A percentile compares a stretch with the other conserved stretches of the same genome.
phyloP scores from a whole-genome alignment of 305 asterid species.

The Lippia alba region DNA sequence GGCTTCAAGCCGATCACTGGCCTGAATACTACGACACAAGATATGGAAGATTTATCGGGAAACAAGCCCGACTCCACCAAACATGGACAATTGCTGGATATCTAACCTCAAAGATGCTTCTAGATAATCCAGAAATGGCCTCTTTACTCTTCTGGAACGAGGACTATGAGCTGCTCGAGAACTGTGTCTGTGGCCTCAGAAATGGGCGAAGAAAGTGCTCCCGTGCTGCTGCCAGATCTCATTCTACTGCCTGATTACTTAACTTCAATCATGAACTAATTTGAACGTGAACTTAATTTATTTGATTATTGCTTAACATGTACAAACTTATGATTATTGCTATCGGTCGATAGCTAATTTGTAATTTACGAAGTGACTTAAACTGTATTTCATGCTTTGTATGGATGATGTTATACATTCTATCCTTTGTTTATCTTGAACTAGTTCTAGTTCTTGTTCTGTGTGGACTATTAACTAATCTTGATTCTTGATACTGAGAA shows the following conservation, averaged over 20 bases:
- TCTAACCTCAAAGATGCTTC: conserved; percentile 67
- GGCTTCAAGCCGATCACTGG: conserved; percentile 71
- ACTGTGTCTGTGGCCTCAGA: conserved; percentile 69
- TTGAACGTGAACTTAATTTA: not conserved
- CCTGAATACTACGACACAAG: conserved; percentile 85
- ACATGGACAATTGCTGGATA: conserved; percentile 87
- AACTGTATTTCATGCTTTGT: not conserved
- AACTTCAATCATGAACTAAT: not conserved
- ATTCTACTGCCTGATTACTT: conserved; percentile 12
- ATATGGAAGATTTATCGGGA: conserved; percentile 65
- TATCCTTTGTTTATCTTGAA: too few species aligned
- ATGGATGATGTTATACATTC: too few species aligned
- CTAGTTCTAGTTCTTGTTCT: too few species aligned
- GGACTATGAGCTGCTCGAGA: conserved; percentile 76
- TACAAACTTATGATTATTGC: not conserved
- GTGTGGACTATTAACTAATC: too few species aligned
- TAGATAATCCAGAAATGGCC: conserved; percentile 66
- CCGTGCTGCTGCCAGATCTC: conserved; percentile 47
- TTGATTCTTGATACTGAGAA: too few species aligned
- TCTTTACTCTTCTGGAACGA: conserved; percentile 68
- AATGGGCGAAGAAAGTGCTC: conserved; percentile 55
- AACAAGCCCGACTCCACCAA: conserved; percentile 71
- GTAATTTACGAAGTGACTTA: not conserved
- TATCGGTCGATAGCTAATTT: not conserved
- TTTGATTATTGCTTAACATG: not conserved